Evolutionary conservation across 768 basidiomycete genomes (phyloP).

Genomic region (Dacryopinax spathularia): DNA sequence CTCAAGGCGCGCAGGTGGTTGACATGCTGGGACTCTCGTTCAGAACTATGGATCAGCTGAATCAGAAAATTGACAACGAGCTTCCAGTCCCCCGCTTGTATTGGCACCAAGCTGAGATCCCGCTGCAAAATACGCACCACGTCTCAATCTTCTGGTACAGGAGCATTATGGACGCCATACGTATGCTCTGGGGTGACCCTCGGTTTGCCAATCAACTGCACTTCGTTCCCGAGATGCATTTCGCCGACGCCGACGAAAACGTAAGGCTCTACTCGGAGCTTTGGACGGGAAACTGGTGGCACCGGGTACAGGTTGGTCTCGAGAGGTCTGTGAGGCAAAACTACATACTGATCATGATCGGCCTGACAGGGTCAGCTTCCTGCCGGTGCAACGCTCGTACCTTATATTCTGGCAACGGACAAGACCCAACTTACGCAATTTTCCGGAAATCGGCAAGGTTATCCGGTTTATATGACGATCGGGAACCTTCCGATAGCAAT

Average conservation of each 20-base stretch:
- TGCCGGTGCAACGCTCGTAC: not conserved
- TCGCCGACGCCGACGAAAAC: not conserved
- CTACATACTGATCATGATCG: no score
- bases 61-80: not conserved
- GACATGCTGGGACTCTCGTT: not conserved
- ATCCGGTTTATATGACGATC: constrained; percentile 34
- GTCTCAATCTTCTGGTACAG: not conserved
- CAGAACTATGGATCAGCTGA: not conserved
- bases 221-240: not conserved
- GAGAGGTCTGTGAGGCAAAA: no score
- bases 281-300: not conserved
- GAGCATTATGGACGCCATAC: not conserved
- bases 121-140: not conserved
- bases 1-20: not conserved
- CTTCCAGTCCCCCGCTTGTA: not conserved
- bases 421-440: not conserved
- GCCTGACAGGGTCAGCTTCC: no score
- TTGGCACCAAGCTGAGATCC: not conserved
- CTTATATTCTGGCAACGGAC: not conserved
- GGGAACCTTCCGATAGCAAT: constrained; percentile 31
- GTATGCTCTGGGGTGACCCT: not conserved
- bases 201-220: not conserved
- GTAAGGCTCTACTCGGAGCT: not conserved
- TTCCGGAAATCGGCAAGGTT: constrained; percentile 11
- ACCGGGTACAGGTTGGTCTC: not conserved